Conservation (phyloP, 176 grass and related monocot genomes). For the Avena sativa region DNA sequence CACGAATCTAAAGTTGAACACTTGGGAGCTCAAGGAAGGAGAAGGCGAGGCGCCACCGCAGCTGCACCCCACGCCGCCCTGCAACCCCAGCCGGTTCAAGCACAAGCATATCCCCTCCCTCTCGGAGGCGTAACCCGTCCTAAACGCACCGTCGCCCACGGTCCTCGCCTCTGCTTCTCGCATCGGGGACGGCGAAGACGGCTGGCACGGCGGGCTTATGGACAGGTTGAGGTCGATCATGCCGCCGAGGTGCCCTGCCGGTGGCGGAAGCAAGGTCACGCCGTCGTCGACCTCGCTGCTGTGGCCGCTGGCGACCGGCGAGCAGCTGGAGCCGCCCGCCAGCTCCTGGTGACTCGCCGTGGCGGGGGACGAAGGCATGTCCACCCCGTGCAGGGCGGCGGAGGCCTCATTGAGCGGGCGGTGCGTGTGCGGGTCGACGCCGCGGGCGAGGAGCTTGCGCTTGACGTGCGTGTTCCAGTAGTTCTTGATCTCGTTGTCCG, state of each 20-base stretch:
- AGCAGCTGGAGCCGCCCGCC: slow-evolving; percentile 9
- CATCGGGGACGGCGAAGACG: slow-evolving; percentile 11
- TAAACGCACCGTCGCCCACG: not conserved
- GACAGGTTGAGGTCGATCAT: slow-evolving; percentile 76
- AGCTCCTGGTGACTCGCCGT: not conserved
- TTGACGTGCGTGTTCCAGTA: slow-evolving; percentile 96
- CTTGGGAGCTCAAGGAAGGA: slow-evolving; percentile 28
- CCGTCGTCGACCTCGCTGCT: slow-evolving; percentile 40
- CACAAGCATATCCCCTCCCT: slow-evolving; percentile 51
- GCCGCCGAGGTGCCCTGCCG: not conserved
- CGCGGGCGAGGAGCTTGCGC: slow-evolving; percentile 69
- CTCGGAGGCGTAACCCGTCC: slow-evolving; percentile 21
- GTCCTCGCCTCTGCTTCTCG: not conserved
- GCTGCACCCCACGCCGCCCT: slow-evolving; percentile 45
- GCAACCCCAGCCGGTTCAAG: slow-evolving; percentile 51
- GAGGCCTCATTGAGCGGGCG: slow-evolving; percentile 41
- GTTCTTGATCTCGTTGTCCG: slow-evolving; percentile 98
- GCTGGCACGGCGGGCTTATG: slow-evolving; percentile 63
- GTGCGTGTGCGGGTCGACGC: slow-evolving; percentile 77
- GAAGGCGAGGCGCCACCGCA: slow-evolving; percentile 32
- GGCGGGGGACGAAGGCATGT: not conserved
- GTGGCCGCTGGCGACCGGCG: slow-evolving; percentile 36
- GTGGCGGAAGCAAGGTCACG: not conserved
- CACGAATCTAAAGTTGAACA: slow-evolving; percentile 33
- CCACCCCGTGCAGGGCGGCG: not conserved